Evolutionary conservation across 2,329 filamentous ascomycete genomes (phyloP).

Genomic region (Fusarium vanettenii): DNA sequence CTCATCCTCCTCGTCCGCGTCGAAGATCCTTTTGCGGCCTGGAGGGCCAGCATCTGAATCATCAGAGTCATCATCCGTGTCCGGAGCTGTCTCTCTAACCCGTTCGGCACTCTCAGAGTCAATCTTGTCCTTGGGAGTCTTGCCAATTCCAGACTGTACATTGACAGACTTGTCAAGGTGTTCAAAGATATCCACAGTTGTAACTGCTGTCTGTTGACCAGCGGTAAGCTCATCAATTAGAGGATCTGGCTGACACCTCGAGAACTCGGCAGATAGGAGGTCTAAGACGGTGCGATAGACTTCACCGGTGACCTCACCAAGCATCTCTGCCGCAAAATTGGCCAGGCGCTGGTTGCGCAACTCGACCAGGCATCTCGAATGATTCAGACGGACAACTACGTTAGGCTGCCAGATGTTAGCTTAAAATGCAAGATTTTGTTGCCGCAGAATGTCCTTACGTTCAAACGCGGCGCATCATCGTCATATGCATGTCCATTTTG

Average conservation of each 20-base stretch:
- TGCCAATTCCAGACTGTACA: conserved; percentile 68
- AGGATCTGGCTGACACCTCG: conserved; percentile 73
- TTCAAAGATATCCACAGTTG: conserved; percentile 67
- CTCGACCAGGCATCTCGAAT: conserved; percentile 84
- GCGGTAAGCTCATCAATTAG: conserved; percentile 48
- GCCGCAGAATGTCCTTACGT: conserved; percentile 57
- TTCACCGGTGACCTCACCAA: conserved; percentile 79
- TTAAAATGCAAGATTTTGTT: background rate
- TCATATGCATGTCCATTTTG: conserved; percentile 43
- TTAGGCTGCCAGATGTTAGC: conserved; percentile 66
- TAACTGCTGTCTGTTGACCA: conserved; percentile 54
- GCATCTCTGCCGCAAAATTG: conserved; percentile 75
- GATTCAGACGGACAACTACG: conserved; percentile 82
- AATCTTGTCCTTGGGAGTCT: conserved; percentile 59
- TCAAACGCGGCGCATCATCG: conserved; percentile 60
- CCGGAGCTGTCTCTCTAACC: conserved; percentile 53
- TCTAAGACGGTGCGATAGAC: conserved; percentile 82
- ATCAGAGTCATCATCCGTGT: conserved; percentile 50
- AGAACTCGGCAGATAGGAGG: conserved; percentile 74
- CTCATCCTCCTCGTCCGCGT: conserved; percentile 47
- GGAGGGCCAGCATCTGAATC: conserved; percentile 49
- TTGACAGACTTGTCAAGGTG: conserved; percentile 64
- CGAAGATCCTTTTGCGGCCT: conserved; percentile 29
- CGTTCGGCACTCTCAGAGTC: conserved; percentile 61
- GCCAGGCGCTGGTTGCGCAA: conserved; percentile 83